Base-by-base conservation (phyloP, 2,329 filamentous ascomycete genomes). In the Colletotrichum simmondsii region DNA sequence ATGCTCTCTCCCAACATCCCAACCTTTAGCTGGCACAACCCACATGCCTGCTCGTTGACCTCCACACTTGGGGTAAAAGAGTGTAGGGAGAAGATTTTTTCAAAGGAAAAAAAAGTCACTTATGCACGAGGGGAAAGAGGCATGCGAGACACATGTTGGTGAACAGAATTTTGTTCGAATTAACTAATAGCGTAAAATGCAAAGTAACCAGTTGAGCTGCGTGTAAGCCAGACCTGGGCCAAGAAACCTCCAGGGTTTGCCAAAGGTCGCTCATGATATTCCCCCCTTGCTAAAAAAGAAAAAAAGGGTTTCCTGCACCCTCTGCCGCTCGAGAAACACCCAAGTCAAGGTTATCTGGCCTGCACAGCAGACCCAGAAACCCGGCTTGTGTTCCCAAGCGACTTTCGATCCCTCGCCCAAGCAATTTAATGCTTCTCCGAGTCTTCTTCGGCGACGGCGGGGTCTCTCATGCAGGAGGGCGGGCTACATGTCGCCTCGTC, bases 131-230 rank as follows among this genome's bases (percentile, higher is more conserved):
- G 24, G 46, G 28, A 11, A 60, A 24, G 54, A 24, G 24, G 3
- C 35, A 32, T 19, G 12, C 11, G 10, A 28, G 52, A 49, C 28
- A 16, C 52, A 11, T 19, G 12, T 30, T 68, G 35, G 54, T 30
- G 71, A 66, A 68, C 66, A 67, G 74, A 75, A 76, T 75, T 72
- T 76, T 80, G 77, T 81, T 84, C 77, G 77, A 68, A 84, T 85
- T 83, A 85, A 83, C 81, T 85, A 84, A 79, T 84, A 84, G 78
- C 82, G 79, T 80, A 80, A 72, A 72, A 72, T 72, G 70, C 70
- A 72, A 64, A 54, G 49, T 80, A 80, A 83, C 78, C 75, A 77
- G 80, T 78, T 81, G 79, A 82, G 80, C 81, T 83, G 81, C 80
- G 79, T 79, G 79, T 79, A 77, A 79, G 77, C 71, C 75, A 78